Evolutionary conservation across 768 basidiomycete species (phyloP), one percentile per base, ranked within the genome.

Genomic region (Boletus eberwhitei): DNA sequence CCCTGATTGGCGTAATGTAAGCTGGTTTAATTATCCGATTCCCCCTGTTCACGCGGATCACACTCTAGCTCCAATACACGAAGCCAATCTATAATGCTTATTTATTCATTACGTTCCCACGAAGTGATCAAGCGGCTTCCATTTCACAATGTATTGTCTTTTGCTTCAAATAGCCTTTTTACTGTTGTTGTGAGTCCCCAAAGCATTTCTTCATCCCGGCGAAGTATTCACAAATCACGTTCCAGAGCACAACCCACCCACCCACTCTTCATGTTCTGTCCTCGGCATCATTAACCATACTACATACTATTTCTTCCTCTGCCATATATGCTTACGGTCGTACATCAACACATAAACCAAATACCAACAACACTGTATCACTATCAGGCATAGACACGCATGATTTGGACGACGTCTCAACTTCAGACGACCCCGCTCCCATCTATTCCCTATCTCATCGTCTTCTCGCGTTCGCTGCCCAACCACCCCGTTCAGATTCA

Each of bases 361-460:
- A 58, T 75, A 72, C 69, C 64, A 68, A 61, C 64, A 63, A 67
- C 64, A 67, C 37, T 74, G 72, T 77, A 78, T 73, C 67, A 72
- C 58, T 69, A 73, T 59, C 69, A 63, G 64, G 59, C 55, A 61
- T 74, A 71, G 68, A 72, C 52, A 37, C 51, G 38, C 57, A 62
- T 52, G 54, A 61, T 52, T 53, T 16, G 50, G 58, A 58, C 55
- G 58, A 60, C 42, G 16, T 31, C 61, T 54, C 59, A 13, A 45
- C 50, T 7, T 16, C 54, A 29, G 54, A 59, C 63, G 51, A 59
- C 32, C 75, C 75, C 1, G 69, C 60, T n/a, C 82, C 88, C 2
- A 70, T 86, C 11, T 88, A 82, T 64, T 75, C 84, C 4, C 73
- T 87, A 19, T 84, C 84, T 13, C 69, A 76, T 35, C 83, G 87